Percentiles rank a stretch among this genome's conserved stretches.
These are phyloP conservation scores for Stephanodiscus minutulus DNA, from an alignment of 108 stramenopile species.

Conservation along the genomic window DNA sequence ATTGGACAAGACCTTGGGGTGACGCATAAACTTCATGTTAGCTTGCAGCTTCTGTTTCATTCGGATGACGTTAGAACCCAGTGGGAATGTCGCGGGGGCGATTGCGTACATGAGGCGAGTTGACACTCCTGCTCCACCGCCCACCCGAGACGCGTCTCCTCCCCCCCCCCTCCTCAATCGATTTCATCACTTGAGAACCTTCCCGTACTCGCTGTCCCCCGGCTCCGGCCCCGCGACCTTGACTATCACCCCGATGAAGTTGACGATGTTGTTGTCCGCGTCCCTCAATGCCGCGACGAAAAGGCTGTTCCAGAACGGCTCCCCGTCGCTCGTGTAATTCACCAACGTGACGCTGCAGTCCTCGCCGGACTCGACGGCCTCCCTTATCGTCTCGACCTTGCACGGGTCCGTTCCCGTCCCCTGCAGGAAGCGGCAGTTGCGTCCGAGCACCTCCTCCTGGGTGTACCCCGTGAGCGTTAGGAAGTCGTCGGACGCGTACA, in stretches of 20 bases:
- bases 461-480: conserved; percentile 93
- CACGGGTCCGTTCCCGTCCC: conserved; percentile 85
- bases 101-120: background rate
- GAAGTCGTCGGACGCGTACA: conserved; percentile 89
- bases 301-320: conserved; percentile 98
- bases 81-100: background rate
- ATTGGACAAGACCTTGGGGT: background rate
- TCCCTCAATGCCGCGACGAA: conserved; percentile 96
- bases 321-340: conserved; percentile 96
- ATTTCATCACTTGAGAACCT: conserved; percentile 24
- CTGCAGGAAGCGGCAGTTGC: conserved; percentile 97
- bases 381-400: conserved; percentile 83
- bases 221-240: conserved; percentile 74
- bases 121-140: background rate
- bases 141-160: background rate
- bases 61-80: background rate
- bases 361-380: conserved; percentile 74
- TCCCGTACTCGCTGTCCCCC: conserved; percentile 74
- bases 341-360: conserved; percentile 90
- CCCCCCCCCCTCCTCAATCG: background rate
- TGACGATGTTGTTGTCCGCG: conserved; percentile 90
- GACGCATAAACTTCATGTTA: background rate
- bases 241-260: conserved; percentile 93
- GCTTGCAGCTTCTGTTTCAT: too few species aligned
- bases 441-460: conserved; percentile 86